Percentiles rank a stretch among this genome's conserved stretches.
These are phyloP conservation scores for Penicillium tannophilum DNA, from an alignment of 495 filamentous ascomycete species.

Conservation along the genomic window DNA sequence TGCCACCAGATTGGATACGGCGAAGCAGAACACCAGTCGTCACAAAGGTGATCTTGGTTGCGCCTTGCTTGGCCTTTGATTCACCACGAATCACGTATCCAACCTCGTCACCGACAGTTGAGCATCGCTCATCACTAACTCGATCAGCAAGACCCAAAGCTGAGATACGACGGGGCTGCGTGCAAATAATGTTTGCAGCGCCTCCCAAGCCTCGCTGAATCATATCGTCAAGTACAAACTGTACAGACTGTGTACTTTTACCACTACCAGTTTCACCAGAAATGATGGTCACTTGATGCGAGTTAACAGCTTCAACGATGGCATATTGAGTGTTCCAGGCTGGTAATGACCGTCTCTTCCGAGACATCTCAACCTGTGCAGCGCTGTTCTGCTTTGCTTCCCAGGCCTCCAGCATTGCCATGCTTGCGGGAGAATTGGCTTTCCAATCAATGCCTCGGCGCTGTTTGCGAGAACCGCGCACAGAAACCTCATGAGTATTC, in stretches of 20 bases:
- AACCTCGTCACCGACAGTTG: slow-evolving; percentile 80
- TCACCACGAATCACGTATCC: slow-evolving; percentile 96
- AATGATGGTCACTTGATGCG: slow-evolving; percentile 89
- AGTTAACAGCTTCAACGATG: slow-evolving; percentile 71
- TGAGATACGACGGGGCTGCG: slow-evolving; percentile 92
- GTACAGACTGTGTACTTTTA: slow-evolving; percentile 95
- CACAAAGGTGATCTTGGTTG: slow-evolving; percentile 91
- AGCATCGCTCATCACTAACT: slow-evolving; percentile 89
- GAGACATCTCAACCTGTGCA: slow-evolving; percentile 69
- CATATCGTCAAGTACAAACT: slow-evolving; percentile 92
- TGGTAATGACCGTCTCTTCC: slow-evolving; percentile 70
- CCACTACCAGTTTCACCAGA: slow-evolving; percentile 96
- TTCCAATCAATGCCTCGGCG: slow-evolving; percentile 42
- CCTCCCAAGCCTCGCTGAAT: slow-evolving; percentile 74
- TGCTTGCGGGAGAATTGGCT: slow-evolving; percentile 38
- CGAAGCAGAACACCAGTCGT: slow-evolving; percentile 95
- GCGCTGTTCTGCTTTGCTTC: slow-evolving; percentile 54
- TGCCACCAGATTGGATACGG: slow-evolving; percentile 83
- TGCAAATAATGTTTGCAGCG: slow-evolving; percentile 90
- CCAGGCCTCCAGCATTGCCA: slow-evolving; percentile 53
- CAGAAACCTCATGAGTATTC: slow-evolving; percentile 37
- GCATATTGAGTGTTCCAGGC: slow-evolving; percentile 82
- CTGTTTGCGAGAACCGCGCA: slow-evolving; percentile 54
- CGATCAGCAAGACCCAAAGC: slow-evolving; percentile 92
- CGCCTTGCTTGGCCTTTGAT: slow-evolving; percentile 63